Percentiles rank a stretch among this genome's conserved stretches.
Evolutionary conservation across 768 basidiomycete species (phyloP).

Genomic region (Mycena filopes): DNA sequence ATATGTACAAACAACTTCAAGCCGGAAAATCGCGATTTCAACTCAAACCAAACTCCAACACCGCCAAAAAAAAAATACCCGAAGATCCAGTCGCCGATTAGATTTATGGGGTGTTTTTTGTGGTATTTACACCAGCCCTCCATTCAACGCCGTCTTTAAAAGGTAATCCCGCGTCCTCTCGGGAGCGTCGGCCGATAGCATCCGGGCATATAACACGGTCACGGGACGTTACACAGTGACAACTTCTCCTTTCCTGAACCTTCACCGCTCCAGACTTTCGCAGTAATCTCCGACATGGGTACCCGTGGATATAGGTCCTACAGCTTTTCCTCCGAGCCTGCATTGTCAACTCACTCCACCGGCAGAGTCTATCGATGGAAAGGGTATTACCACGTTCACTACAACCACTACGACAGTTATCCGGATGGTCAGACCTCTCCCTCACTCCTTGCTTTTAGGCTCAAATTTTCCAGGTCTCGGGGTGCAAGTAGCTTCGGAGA

Average conservation of each 20-base stretch:
- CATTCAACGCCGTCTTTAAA: too few relatives aligned
- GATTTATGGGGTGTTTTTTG: too few relatives aligned
- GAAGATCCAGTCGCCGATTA: too few relatives aligned
- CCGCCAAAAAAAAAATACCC: too few relatives aligned
- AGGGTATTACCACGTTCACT: conserved; percentile 35
- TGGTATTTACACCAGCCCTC: too few relatives aligned
- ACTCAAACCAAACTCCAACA: too few relatives aligned
- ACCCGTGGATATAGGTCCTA: conserved; percentile 30
- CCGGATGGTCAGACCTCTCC: conserved; percentile 19
- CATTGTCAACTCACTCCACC: neutral
- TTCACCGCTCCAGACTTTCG: too few relatives aligned
- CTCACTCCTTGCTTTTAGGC: neutral
- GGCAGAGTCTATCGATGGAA: conserved; percentile 36
- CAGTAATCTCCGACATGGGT: conserved; percentile 30
- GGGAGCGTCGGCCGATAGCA: too few relatives aligned
- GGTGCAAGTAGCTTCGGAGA: conserved; percentile 27
- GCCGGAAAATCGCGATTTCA: too few relatives aligned
- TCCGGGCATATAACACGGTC: too few relatives aligned
- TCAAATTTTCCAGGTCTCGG: conserved; percentile 26
- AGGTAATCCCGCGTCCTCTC: too few relatives aligned
- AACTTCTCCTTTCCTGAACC: neutral
- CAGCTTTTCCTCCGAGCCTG: neutral
- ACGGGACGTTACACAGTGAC: neutral
- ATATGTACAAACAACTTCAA: too few relatives aligned
- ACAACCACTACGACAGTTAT: conserved; percentile 37